These are phyloP conservation scores for Aphanoascus verrucosus DNA, from an alignment of 2,329 filamentous ascomycete genomes.

Conservation along the genomic window DNA sequence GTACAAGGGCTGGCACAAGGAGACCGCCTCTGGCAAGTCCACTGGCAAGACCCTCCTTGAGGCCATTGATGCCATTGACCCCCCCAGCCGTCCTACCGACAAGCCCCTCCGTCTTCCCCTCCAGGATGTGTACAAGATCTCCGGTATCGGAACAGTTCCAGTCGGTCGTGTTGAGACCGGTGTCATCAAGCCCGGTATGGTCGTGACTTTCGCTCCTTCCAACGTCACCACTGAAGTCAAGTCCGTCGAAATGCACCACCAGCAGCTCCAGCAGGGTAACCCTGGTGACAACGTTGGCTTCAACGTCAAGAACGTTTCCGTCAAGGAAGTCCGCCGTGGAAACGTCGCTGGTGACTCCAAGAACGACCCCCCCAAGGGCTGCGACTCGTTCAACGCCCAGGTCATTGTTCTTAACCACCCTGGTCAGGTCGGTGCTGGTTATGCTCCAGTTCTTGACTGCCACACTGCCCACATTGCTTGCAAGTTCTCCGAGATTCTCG, in stretches of 20 bases:
- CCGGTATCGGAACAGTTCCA: constrained; percentile 98
- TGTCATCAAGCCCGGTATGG: constrained; percentile 69
- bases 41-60: constrained; percentile 97
- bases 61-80: constrained; percentile 94
- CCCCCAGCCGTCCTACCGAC: constrained; percentile 84
- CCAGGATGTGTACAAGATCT: constrained; percentile 99
- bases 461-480: constrained; percentile 99
- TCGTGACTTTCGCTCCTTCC: constrained; percentile 97
- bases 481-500: constrained; percentile 98
- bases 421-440: constrained; percentile 97
- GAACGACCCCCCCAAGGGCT: constrained; percentile 88
- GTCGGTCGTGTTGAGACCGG: constrained; percentile 99
- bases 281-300: constrained; percentile 99
- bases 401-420: constrained; percentile 99
- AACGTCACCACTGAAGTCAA: constrained; percentile 99
- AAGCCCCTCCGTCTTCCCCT: constrained; percentile 99
- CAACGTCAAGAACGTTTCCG: constrained; percentile 99
- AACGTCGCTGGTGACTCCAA: constrained; percentile 99
- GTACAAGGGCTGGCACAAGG: constrained; percentile 99
- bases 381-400: constrained; percentile 96
- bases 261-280: constrained; percentile 88
- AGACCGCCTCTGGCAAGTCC: constrained; percentile 77
- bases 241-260: constrained; percentile 99
- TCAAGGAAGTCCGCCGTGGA: constrained; percentile 99
- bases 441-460: constrained; percentile 98